A percentile compares a stretch with the other conserved stretches of the same genome.
Conservation (phyloP, 2,329 filamentous ascomycete genomes). For the Pochonia chlamydosporia region DNA sequence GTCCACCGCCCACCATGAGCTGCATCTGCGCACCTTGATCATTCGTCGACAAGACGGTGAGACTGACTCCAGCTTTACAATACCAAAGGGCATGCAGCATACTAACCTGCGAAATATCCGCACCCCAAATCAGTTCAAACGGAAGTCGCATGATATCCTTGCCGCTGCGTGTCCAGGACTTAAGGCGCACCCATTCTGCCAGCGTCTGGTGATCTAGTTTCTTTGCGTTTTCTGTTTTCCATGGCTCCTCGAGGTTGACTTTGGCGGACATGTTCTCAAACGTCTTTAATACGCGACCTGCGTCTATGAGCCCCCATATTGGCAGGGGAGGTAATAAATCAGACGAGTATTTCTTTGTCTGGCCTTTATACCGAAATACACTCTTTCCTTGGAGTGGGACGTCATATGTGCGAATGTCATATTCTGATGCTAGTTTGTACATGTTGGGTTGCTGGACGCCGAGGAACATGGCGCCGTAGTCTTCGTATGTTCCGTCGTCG, state of each 20-base stretch:
- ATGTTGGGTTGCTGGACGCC: slow-evolving; percentile 5
- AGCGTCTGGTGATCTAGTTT: not conserved
- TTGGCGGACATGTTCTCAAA: not conserved
- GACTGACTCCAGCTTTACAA: slow-evolving; percentile 6
- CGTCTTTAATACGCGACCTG: not conserved
- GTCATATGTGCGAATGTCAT: slow-evolving; percentile 1
- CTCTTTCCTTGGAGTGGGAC: slow-evolving; percentile 1
- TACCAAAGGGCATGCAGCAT: slow-evolving; percentile 4
- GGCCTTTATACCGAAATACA: not conserved
- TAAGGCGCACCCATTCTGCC: not conserved
- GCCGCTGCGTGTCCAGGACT: not conserved
- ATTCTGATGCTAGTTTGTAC: slow-evolving; percentile 1
- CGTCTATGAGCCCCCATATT: not conserved
- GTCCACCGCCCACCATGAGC: slow-evolving; percentile 4
- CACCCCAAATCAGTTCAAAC: not conserved
- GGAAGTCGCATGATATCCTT: not conserved
- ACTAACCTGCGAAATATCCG: not conserved
- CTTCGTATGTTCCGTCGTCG: slow-evolving; percentile 2
- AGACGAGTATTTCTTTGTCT: too few relatives aligned
- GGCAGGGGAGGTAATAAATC: not conserved
- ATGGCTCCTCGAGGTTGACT: too few relatives aligned
- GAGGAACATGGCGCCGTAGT: slow-evolving; percentile 7
- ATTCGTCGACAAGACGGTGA: not conserved
- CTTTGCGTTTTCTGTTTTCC: not conserved
- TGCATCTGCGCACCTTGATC: slow-evolving; percentile 1